A percentile compares a stretch with the other conserved stretches of the same genome.
phyloP scores from a whole-genome alignment of 2,329 filamentous ascomycete species.

The Pseudogymnoascus sp. region DNA sequence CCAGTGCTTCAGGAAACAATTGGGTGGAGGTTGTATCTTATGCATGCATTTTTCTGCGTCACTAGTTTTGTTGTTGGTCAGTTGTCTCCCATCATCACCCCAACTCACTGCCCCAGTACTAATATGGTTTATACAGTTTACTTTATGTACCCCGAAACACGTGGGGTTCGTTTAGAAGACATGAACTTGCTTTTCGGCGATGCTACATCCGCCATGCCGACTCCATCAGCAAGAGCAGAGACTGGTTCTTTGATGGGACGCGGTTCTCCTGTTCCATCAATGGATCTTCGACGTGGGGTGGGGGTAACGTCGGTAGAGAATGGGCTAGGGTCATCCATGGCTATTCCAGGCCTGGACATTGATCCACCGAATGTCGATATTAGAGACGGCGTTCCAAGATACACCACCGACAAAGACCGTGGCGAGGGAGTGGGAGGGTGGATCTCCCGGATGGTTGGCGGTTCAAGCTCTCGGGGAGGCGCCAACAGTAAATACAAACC shows the following conservation, averaged over 20 bases:
- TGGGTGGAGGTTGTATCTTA: constrained; percentile 84
- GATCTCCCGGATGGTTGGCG: constrained; percentile 58
- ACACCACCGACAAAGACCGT: constrained; percentile 25
- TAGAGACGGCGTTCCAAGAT: constrained; percentile 40
- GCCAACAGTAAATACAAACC: constrained; percentile 23
- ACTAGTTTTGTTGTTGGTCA: constrained; percentile 92
- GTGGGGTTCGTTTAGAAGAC: constrained; percentile 88
- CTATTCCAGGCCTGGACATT: constrained; percentile 74
- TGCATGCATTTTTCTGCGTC: constrained; percentile 96
- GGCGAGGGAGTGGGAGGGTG: constrained; percentile 56
- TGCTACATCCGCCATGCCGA: constrained; percentile 72
- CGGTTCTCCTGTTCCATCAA: constrained; percentile 70
- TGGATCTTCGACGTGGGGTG: constrained; percentile 55
- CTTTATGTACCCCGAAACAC: constrained; percentile 95
- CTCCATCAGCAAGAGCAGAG: constrained; percentile 69
- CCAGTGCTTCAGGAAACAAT: constrained; percentile 88
- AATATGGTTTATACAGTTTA: constrained; percentile 55
- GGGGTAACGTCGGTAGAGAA: constrained; percentile 19
- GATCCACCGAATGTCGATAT: constrained; percentile 60
- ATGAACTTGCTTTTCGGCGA: constrained; percentile 96
- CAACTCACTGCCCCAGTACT: neutral
- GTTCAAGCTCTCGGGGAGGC: constrained; percentile 20
- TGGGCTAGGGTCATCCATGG: constrained; percentile 49
- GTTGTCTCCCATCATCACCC: constrained; percentile 28
- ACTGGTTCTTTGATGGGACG: constrained; percentile 71